Base-by-base conservation (phyloP, 306 rosid species). In the Spatholobus suberectus region DNA sequence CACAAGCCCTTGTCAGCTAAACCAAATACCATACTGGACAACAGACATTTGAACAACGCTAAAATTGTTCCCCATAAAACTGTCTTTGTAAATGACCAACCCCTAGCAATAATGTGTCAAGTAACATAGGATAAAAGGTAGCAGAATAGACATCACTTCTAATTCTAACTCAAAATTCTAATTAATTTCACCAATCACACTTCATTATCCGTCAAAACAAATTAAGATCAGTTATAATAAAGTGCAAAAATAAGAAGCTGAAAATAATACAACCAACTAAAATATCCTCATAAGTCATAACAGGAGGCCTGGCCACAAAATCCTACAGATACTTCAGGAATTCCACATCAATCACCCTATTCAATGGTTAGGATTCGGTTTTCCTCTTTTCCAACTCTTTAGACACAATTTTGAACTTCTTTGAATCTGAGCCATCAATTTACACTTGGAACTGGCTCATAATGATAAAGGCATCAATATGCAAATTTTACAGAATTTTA, bases 311-410 rank as follows among this genome's bases (percentile, higher is more conserved):
- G 38, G 26, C 62, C 49, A 70, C 34, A 24, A 43, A 54, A 57
- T 46, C 47, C 35, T 43, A 61, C 10, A 34, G 40, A 59, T 57
- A 67, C 43, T 40, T 23, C 3, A 54, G 65, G 32, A 68, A 75
- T 20, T 67, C 61, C 61, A 74, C 74, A 51, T 75, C 18, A 37
- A 82, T 52, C 17, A 65, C 49, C 63, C 49, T 74, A 40, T 62
- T 74, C 21, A 38, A 51, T 26, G 12, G 10, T 55, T 20, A 82
- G 52, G 29, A 55, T 27, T 66, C 11, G 21, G 26, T 47, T 34
- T 65, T 80, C 17, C 5, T 26, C 83, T 72, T 43, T 61, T 24
- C 65, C n/a, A 4, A 61, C 4, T 61, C 1, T 61, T 46, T 4
- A 62, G 66, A 61, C 3, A 62, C 46, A 23, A 23, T 61, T 23